A percentile compares a stretch with the other conserved stretches of the same genome.
phyloP scores from a whole-genome alignment of 148 eudicot species.

The Camellia lanceoleosa region DNA sequence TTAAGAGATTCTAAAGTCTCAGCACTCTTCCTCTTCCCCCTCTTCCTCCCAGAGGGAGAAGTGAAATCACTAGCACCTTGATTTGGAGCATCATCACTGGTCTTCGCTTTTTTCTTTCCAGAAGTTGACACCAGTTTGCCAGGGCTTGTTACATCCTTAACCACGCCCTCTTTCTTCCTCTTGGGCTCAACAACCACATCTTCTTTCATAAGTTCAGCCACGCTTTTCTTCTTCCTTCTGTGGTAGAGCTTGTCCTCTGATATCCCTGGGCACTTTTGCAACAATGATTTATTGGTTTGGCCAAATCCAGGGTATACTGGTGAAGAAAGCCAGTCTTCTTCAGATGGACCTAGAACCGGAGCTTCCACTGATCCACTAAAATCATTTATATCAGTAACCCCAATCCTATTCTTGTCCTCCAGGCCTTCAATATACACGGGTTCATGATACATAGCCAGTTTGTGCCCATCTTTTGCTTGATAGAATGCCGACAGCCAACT shows the following conservation, averaged over 20 bases:
- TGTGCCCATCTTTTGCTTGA: conserved; percentile 38
- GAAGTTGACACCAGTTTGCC: conserved; percentile 18
- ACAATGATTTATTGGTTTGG: conserved; percentile 14
- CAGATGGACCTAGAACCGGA: conserved; percentile 32
- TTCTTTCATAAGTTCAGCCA: conserved; percentile 26
- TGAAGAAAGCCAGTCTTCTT: conserved; percentile 30
- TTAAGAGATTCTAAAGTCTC: conserved; percentile 21
- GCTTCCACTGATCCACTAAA: conserved; percentile 21
- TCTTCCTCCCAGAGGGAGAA: conserved; percentile 16
- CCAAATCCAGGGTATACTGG: conserved; percentile 11
- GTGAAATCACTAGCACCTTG: conserved; percentile 6
- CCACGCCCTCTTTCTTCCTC: conserved; percentile 2
- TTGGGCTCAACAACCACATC: conserved; percentile 24
- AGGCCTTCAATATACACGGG: conserved; percentile 47
- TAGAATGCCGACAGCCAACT: conserved; percentile 52
- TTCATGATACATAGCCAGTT: conserved; percentile 32
- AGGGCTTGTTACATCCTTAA: conserved; percentile 16
- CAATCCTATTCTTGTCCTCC: conserved; percentile 30
- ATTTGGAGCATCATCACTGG: conserved; percentile 10
- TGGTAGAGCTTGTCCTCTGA: conserved; percentile 24
- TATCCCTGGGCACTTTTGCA: conserved; percentile 20
- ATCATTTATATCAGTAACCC: conserved; percentile 11
- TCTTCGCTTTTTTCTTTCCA: conserved; percentile 30
- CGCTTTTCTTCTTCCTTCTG: conserved; percentile 61
- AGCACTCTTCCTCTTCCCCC: conserved; percentile 30